Conservation (phyloP, 805 yeast genomes). For the Candida khao-thaluensis region DNA sequence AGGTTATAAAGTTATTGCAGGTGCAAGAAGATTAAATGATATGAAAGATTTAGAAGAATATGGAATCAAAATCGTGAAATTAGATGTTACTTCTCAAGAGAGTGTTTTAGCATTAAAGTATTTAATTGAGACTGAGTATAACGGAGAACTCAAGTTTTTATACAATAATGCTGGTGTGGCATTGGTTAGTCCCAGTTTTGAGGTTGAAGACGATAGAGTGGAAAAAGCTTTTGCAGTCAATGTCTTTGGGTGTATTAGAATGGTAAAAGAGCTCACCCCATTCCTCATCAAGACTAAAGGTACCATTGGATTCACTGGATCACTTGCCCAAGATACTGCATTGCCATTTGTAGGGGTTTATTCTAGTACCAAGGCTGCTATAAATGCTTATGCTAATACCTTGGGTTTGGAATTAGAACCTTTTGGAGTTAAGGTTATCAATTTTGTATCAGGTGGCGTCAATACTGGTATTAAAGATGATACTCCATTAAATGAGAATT, state of each 20-base stretch:
- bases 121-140: constrained; percentile 39
- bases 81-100: constrained; percentile 57
- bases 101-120: constrained; percentile 46
- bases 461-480: not conserved
- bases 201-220: constrained; percentile 53
- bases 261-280: constrained; percentile 55
- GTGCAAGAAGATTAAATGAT: constrained; percentile 62
- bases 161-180: constrained; percentile 79
- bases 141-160: constrained; percentile 51
- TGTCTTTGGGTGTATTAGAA: constrained; percentile 64
- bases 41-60: constrained; percentile 51
- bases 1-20: constrained; percentile 63
- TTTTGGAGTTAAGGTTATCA: constrained; percentile 12
- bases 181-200: constrained; percentile 65
- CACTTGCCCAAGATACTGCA: constrained; percentile 26
- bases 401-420: constrained; percentile 15
- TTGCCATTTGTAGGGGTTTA: constrained; percentile 31
- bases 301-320: constrained; percentile 34
- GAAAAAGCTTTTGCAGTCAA: constrained; percentile 58
- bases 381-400: constrained; percentile 11
- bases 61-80: constrained; percentile 43
- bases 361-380: constrained; percentile 27
- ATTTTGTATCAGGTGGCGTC: constrained; percentile 13
- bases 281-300: constrained; percentile 52
- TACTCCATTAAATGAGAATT: constrained; percentile 21